Base-by-base conservation (phyloP, 176 grass and related monocot genomes). In the Carex parvula region DNA sequence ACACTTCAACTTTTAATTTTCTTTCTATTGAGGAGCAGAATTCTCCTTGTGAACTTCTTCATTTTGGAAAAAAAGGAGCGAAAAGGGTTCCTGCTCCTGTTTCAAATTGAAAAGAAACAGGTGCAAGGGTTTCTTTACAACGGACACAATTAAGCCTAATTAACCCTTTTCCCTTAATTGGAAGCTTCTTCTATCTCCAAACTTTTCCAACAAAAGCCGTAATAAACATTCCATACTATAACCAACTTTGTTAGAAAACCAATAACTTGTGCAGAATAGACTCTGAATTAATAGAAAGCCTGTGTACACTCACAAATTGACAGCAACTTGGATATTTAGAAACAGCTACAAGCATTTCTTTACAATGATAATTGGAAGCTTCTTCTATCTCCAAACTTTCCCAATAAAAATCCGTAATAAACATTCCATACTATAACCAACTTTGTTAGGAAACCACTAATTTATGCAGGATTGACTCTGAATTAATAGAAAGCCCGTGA, bases 371-470 rank as follows among this genome's bases (percentile, higher is more conserved):
- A 8, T 72, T 16, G 69, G 39, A 72, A 46, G 41, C 39, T 20
- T 72, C 37, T 48, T 18, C 3, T 0, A 35, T 72, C n/a, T 18
- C 69, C 69, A 35, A 13, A 5, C n/a, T 72, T 44, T 6, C 41
- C 69, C 16, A 21, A 48, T 46, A 20, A 72, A 73, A 50, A 10
- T 0, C 12, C 2, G 22, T 46, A 73, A 50, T 8, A 50, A 73
- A 22, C 8, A 22, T 73, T 73, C 41, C n/a, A 73, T 44, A 13
- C 18, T 48, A 4, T 46, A 72, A 72, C 70, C 41, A 73, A 73
- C n/a, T 12, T 73, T 48, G 70, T 73, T 21, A 48, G 70, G 50
- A 2, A 73, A 73, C n/a, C n/a, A 50, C 70, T 73, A 73, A 73
- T 50, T 15, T 24, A 46, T 73, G 70, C 69, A 24, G 18, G 12